Percentiles rank a stretch among this genome's conserved stretches.
These are phyloP conservation scores for Omphalea diandra DNA, from an alignment of 441 rosid genomes.

Conservation along the genomic window DNA sequence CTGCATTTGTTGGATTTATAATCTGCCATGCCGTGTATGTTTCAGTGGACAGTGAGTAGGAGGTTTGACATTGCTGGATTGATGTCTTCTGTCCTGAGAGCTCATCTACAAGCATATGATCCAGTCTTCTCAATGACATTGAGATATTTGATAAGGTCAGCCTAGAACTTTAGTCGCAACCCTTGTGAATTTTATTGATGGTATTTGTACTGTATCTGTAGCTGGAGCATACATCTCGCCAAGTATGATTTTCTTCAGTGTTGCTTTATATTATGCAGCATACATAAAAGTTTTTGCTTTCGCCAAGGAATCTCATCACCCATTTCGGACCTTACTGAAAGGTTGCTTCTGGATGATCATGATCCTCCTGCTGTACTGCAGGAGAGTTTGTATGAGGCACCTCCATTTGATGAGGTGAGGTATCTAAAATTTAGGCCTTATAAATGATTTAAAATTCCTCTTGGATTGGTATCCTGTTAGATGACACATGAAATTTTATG, in stretches of 20 bases:
- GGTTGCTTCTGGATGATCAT: slow-evolving; percentile 82
- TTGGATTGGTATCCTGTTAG: slow-evolving; percentile 3
- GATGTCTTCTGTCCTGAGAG: slow-evolving; percentile 81
- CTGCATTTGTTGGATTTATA: slow-evolving; percentile 14
- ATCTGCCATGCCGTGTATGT: slow-evolving; percentile 20
- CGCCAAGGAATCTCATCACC: slow-evolving; percentile 77
- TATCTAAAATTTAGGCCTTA: slow-evolving; percentile 16
- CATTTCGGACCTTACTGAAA: slow-evolving; percentile 79
- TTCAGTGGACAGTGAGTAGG: slow-evolving; percentile 91
- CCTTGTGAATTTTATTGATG: not conserved
- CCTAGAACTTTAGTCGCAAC: slow-evolving; percentile 4
- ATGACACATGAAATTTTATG: slow-evolving; percentile 16
- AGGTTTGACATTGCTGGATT: slow-evolving; percentile 89
- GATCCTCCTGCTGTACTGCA: slow-evolving; percentile 70
- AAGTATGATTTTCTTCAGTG: slow-evolving; percentile 15
- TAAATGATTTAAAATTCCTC: slow-evolving; percentile 9
- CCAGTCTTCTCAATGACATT: slow-evolving; percentile 79
- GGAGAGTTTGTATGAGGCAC: slow-evolving; percentile 70
- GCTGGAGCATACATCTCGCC: slow-evolving; percentile 4
- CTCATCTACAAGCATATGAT: slow-evolving; percentile 84
- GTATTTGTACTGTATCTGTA: slow-evolving; percentile 1
- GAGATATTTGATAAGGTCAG: slow-evolving; percentile 82
- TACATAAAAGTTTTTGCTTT: slow-evolving; percentile 79
- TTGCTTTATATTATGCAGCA: slow-evolving; percentile 47
- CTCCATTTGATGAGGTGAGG: slow-evolving; percentile 89